Conservation (phyloP, 2,329 filamentous ascomycete species). For the Epicoccum sorghinum region DNA sequence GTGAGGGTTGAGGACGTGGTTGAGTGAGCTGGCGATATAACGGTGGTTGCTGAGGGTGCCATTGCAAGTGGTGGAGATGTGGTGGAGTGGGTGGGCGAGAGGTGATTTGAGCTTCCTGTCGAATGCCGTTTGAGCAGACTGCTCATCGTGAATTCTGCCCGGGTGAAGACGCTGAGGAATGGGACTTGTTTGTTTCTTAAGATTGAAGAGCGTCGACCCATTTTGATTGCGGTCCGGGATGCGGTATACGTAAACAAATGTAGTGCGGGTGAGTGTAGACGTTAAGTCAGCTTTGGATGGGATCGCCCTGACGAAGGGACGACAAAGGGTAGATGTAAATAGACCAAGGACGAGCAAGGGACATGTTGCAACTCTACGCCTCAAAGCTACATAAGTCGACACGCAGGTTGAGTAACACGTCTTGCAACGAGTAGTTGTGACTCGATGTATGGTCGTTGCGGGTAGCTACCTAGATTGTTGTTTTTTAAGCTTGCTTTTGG, state of each 20-base stretch:
- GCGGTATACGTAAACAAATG: too few species aligned
- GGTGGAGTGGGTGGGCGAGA: neutral
- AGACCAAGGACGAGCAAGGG: neutral
- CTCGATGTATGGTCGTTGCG: neutral
- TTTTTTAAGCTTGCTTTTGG: constrained; percentile 2
- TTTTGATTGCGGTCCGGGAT: neutral
- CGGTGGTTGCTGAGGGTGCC: neutral
- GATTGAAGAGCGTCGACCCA: neutral
- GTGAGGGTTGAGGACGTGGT: neutral
- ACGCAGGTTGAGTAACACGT: neutral
- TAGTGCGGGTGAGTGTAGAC: neutral
- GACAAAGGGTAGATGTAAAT: neutral
- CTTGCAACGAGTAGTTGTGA: neutral
- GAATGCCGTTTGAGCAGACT: too few species aligned
- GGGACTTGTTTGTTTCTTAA: too few species aligned
- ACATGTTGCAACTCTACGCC: neutral
- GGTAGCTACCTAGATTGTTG: neutral
- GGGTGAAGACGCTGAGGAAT: too few species aligned
- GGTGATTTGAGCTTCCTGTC: neutral
- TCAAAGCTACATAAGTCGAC: neutral
- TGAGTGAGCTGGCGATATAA: neutral
- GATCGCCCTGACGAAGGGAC: constrained; percentile 11
- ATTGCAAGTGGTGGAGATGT: too few species aligned
- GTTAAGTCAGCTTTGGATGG: neutral
- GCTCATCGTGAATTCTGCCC: too few species aligned